phyloP scores from a whole-genome alignment of 208 protist genomes.

The Trypanosoma boissoni region DNA sequence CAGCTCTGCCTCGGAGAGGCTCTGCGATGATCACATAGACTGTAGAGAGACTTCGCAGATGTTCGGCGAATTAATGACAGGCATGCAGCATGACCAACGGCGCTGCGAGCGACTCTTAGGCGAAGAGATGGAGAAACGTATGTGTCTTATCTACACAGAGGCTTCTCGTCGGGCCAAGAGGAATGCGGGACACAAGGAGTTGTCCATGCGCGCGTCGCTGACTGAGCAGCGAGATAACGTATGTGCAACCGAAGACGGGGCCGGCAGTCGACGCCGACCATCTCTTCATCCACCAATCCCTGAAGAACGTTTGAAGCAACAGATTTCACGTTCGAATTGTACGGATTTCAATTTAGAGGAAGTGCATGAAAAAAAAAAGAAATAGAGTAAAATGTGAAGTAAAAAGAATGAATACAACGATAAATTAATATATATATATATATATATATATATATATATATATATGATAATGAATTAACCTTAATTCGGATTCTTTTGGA shows the following conservation, averaged over 20 bases:
- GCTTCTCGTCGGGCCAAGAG: neutral
- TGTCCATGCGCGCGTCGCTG: too few species aligned
- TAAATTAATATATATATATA: slow-evolving; percentile 11
- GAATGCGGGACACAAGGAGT: neutral
- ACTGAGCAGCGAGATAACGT: too few species aligned
- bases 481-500: slow-evolving; percentile 2
- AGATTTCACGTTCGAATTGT: too few species aligned
- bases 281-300: neutral
- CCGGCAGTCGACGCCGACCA: too few species aligned
- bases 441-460: slow-evolving; percentile 27
- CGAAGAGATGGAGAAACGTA: slow-evolving; percentile 13
- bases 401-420: neutral
- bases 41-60: slow-evolving; percentile 12
- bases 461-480: neutral
- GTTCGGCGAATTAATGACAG: slow-evolving; percentile 9
- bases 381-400: neutral
- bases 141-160: neutral
- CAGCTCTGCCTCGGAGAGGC: neutral
- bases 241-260: too few species aligned
- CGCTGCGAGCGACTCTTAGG: slow-evolving; percentile 9
- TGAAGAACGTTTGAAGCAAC: neutral
- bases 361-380: neutral
- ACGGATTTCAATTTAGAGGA: too few species aligned
- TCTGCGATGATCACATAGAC: slow-evolving; percentile 11
- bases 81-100: slow-evolving; percentile 11